Evolutionary conservation across 1,284 basidiomycete species (phyloP), one percentile per base, ranked within the genome.

Genomic region (Fomitopsis betulina): DNA sequence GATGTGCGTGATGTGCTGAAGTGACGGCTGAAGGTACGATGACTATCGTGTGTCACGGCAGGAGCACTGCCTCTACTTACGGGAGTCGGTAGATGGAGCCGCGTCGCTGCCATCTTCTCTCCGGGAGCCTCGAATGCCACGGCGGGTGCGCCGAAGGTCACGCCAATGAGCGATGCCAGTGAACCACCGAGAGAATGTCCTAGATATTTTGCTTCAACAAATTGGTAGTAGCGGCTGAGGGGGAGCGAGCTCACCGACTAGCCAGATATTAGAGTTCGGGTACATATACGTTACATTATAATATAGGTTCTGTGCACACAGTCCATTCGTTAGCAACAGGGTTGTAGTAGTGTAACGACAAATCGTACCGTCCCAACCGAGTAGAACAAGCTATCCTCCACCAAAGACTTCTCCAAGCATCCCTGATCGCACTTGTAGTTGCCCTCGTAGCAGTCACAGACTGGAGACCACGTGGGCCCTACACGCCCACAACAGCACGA

Each of bases 401-500:
- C 78, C 53, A 98, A 75, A 9, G 93, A 83, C 23, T 83, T 74
- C 70, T 94, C 92, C 47, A 98, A 65, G 69, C 96, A 99, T 13
- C 83, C 79, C 67, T 89, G 81, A 64, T 93, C 85, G 72, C 96
- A 99, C 67, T 88, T 88, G 78, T 86, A 88, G 4, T 85, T 82
- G 19, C 90, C 86, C 4, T 85, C 79, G 73, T 91, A 92, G 73
- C 96, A 99, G 59, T 86, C 92, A 72, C 97, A 99, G 3, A 98
- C 96, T 0, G 94, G 84, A 38, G 88, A 85, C 96, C 96, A 99
- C 4, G 92, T 89, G 82, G 93, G 96, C 65, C 93, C 93, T 27
- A 99, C 86, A 30, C 86, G 80, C 0, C 96, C 96, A 72, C 96
- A 99, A 74, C 96, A 99, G 75, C 96, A 99, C 47, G 94, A 90